Evolutionary conservation across 345 rosid genomes (phyloP), one percentile per base, ranked within the genome.

Genomic region (Eucalyptus tenuipes): DNA sequence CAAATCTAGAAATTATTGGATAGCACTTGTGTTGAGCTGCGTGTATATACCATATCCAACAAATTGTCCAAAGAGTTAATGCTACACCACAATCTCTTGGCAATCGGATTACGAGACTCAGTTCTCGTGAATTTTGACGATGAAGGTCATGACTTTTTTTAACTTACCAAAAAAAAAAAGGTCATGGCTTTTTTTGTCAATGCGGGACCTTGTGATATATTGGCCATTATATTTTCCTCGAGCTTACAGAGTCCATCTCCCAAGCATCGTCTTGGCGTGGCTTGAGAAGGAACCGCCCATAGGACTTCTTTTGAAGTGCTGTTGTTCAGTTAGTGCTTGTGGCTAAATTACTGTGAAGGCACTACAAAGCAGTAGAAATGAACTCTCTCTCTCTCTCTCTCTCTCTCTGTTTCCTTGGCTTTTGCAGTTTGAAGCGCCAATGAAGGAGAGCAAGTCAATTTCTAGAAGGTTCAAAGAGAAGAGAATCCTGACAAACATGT

Each of bases 111-210:
- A 53, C 57, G 4, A 53, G 64, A 57, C 29, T 47, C 91, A 94
- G 80, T 92, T 89, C 45, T 93, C 94, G 86, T 94, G 94, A 89
- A 94, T 93, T 90, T 92, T 92, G 71, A 93, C 94, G 17, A 95
- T 96, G 91, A 94, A 94, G 61, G 89, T 93, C 14, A 94, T 47
- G 71, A n/a, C n/a, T n/a, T n/a, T n/a, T n/a, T n/a, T n/a, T n/a
- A n/a, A n/a, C n/a, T n/a, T n/a, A n/a, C n/a, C n/a, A n/a, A n/a
- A n/a, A n/a, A n/a, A n/a, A n/a, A n/a, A n/a, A n/a, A n/a, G n/a
- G n/a, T n/a, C n/a, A n/a, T n/a, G n/a, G 92, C 94, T 49, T 88
- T 87, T 94, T 14, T 57, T 84, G 85, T 94, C 90, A 64, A 94
- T 90, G 13, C 92, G 85, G 24, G 93, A 93, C 87, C 90, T 93